Percentiles rank a stretch among this genome's conserved stretches.
Conservation (phyloP, 148 eudicot species). For the Nyssa sinensis region DNA sequence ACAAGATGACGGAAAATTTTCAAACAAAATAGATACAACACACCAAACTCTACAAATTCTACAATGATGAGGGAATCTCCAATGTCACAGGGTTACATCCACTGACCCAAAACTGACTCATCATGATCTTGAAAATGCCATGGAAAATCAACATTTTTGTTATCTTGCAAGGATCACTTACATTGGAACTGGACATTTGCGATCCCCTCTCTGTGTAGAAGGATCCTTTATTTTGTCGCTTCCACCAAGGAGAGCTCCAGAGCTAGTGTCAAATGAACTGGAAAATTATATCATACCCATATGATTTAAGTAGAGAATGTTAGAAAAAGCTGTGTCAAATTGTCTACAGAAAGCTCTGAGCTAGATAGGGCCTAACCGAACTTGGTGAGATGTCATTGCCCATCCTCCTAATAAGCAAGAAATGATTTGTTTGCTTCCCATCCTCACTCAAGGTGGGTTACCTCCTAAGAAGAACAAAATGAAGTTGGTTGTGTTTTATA, state of each 20-base stretch:
- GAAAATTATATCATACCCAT: slow-evolving; percentile 1
- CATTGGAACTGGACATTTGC: not conserved
- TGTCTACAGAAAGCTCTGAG: slow-evolving; percentile 1
- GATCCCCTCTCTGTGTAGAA: not conserved
- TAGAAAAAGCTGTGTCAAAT: not conserved
- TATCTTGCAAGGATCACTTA: not conserved
- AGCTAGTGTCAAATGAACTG: slow-evolving; percentile 14
- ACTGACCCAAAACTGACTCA: not conserved
- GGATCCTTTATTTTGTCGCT: slow-evolving; percentile 15
- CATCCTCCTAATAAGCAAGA: not conserved
- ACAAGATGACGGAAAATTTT: not conserved
- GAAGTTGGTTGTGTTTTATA: not conserved
- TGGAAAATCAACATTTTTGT: not conserved
- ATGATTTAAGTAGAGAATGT: not conserved
- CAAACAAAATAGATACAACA: not conserved
- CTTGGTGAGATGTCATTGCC: not conserved
- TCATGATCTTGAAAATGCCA: not conserved
- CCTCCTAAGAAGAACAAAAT: not conserved
- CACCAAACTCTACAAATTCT: slow-evolving; percentile 12
- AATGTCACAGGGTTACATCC: not conserved
- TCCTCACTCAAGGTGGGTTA: not conserved
- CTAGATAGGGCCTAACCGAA: not conserved
- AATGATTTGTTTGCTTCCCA: not conserved
- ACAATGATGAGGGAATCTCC: not conserved
- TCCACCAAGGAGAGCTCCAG: slow-evolving; percentile 13